Percentiles rank a stretch among this genome's conserved stretches.
These are phyloP conservation scores for Globisporangium nagaii DNA, from an alignment of 352 stramenopile species.

Conservation along the genomic window DNA sequence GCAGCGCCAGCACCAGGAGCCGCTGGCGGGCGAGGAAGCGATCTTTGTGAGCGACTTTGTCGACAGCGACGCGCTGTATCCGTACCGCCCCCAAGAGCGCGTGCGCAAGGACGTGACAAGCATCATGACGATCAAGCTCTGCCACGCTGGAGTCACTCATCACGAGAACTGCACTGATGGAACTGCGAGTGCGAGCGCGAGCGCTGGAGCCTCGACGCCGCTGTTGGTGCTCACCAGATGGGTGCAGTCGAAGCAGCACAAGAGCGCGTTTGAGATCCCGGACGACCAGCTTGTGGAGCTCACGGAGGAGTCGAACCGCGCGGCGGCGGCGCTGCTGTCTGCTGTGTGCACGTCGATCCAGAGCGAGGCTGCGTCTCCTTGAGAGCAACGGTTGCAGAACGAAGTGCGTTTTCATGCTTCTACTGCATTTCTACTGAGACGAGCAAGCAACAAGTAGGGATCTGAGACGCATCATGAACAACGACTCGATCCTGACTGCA, in stretches of 20 bases:
- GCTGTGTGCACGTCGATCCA: not conserved
- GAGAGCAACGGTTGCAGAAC: too few species aligned
- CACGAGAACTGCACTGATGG: not conserved
- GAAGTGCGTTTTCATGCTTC: too few species aligned
- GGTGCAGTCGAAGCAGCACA: conserved; percentile 23
- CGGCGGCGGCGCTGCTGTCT: not conserved
- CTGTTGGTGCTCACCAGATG: conserved; percentile 31
- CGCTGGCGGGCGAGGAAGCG: not conserved
- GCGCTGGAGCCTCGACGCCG: not conserved
- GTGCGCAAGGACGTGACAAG: conserved; percentile 6
- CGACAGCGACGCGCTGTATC: conserved; percentile 6
- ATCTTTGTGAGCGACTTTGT: conserved; percentile 7
- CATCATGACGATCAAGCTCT: not conserved
- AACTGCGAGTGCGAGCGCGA: not conserved
- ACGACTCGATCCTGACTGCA: too few species aligned
- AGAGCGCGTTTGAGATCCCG: not conserved
- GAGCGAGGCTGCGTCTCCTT: not conserved
- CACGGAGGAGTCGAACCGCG: not conserved
- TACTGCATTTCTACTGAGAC: too few species aligned
- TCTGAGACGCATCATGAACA: too few species aligned
- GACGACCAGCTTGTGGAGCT: not conserved
- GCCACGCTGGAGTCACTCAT: not conserved
- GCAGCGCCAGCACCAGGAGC: not conserved
- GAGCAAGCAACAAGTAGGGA: too few species aligned
- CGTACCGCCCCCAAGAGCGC: conserved; percentile 7